Conservation (phyloP, 306 rosid species). For the Fragaria nilgerrensis region DNA sequence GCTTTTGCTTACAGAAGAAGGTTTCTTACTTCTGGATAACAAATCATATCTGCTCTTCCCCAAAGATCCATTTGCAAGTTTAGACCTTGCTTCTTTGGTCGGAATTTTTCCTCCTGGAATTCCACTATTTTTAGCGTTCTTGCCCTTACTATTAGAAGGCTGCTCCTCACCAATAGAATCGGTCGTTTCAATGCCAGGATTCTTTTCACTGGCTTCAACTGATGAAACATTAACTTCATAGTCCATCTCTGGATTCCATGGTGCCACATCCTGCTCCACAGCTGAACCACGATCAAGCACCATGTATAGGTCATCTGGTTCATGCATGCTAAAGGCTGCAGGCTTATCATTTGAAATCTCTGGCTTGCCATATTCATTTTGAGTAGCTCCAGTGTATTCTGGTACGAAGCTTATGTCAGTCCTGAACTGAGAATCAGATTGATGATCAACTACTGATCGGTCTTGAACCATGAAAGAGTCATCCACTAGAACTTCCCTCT, state of each 20-base stretch:
- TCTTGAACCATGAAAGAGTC: constrained; percentile 90
- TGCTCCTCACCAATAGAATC: constrained; percentile 31
- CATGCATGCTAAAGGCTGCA: constrained; percentile 41
- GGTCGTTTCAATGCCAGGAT: constrained; percentile 29
- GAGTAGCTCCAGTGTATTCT: constrained; percentile 58
- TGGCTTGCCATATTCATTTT: constrained; percentile 38
- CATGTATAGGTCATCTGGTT: constrained; percentile 94
- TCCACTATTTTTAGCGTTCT: constrained; percentile 40
- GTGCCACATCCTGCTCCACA: constrained; percentile 42
- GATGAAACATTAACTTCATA: constrained; percentile 45
- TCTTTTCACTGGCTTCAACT: constrained; percentile 42
- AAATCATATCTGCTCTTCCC: constrained; percentile 56
- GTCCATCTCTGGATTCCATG: constrained; percentile 92
- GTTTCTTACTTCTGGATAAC: constrained; percentile 52
- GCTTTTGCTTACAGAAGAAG: constrained; percentile 55
- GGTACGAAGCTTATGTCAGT: constrained; percentile 57
- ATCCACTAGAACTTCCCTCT: constrained; percentile 55
- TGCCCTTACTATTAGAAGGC: constrained; percentile 25
- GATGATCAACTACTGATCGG: constrained; percentile 56
- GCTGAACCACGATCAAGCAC: constrained; percentile 80
- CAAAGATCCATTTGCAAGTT: constrained; percentile 48
- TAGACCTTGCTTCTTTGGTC: constrained; percentile 61
- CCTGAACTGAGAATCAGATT: constrained; percentile 49
- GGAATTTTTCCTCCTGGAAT: constrained; percentile 43
- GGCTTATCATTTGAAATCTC: constrained; percentile 44